These are phyloP conservation scores for Entonaema liquescens DNA, from an alignment of 495 filamentous ascomycete species.

Conservation along the genomic window DNA sequence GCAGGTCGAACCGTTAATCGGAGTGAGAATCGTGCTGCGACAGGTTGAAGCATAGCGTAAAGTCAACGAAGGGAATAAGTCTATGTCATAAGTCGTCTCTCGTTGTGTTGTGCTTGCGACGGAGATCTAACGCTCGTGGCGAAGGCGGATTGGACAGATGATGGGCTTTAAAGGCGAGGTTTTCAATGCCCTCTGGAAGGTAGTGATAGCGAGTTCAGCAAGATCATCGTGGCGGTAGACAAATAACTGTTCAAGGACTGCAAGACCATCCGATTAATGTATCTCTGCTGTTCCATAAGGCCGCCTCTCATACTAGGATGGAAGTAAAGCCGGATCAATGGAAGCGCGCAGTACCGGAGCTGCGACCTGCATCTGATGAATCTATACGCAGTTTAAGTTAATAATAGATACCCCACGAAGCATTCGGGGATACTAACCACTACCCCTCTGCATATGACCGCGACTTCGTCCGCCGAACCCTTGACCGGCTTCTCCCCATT, in stretches of 20 bases:
- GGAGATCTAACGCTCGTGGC: constrained; percentile 34
- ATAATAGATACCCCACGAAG: constrained; percentile 12
- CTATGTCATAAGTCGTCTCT: constrained; percentile 45
- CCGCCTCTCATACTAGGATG: neutral
- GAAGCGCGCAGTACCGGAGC: constrained; percentile 42
- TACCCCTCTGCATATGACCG: constrained; percentile 81
- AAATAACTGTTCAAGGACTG: neutral
- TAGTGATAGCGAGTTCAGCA: neutral
- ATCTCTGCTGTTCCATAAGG: neutral
- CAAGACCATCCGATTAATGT: neutral
- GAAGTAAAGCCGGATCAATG: constrained; percentile 27
- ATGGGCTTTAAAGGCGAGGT: constrained; percentile 4
- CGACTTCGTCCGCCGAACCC: constrained; percentile 73
- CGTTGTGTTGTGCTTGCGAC: constrained; percentile 37
- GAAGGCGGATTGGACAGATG: constrained; percentile 10
- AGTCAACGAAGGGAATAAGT: constrained; percentile 37
- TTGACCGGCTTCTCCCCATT: constrained; percentile 68
- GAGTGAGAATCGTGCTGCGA: constrained; percentile 28
- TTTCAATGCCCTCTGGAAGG: neutral
- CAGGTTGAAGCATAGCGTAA: constrained; percentile 27
- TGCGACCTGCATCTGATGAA: constrained; percentile 47
- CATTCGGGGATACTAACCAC: constrained; percentile 61
- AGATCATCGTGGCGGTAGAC: neutral
- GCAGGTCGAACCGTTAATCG: constrained; percentile 28
- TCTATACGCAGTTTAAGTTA: constrained; percentile 39